A percentile compares a stretch with the other conserved stretches of the same genome.
Conservation (phyloP, 140 eudicot species). For the Bidens hawaiensis region DNA sequence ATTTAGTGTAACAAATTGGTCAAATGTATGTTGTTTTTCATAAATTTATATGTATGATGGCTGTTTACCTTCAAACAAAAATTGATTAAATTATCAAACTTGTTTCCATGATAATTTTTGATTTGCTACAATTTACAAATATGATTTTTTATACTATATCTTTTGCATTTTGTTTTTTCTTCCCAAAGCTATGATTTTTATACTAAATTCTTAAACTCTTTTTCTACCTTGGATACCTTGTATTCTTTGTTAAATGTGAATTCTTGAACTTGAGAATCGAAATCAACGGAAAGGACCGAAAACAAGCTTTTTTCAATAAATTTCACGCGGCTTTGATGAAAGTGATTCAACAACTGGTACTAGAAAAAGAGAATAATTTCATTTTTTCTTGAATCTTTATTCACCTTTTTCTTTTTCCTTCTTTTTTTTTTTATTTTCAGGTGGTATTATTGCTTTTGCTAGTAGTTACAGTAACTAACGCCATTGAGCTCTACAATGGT, state of each 20-base stretch:
- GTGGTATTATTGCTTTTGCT: conserved; percentile 17
- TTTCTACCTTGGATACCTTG: conserved; percentile 19
- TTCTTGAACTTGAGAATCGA: background rate
- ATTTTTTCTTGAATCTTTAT: background rate
- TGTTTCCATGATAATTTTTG: background rate
- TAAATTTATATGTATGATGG: background rate
- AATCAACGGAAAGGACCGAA: background rate
- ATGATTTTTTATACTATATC: too few species aligned
- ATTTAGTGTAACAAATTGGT: background rate
- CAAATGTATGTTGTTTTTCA: background rate
- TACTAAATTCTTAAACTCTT: background rate
- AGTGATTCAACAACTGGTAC: conserved; percentile 18
- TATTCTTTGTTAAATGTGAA: background rate
- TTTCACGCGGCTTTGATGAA: conserved; percentile 18
- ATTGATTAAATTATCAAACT: background rate
- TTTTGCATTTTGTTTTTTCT: background rate
- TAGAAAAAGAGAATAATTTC: conserved; percentile 8
- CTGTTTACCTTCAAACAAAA: conserved; percentile 3
- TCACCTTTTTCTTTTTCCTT: background rate
- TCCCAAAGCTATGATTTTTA: background rate
- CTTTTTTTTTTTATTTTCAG: conserved; percentile 37
- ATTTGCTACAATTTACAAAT: background rate
- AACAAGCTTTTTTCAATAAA: background rate
- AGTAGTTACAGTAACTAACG: too few species aligned
- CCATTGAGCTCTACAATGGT: too few species aligned